A percentile compares a stretch with the other conserved stretches of the same genome.
Conservation (phyloP, 768 basidiomycete genomes). For the Leccinum uliginosum region DNA sequence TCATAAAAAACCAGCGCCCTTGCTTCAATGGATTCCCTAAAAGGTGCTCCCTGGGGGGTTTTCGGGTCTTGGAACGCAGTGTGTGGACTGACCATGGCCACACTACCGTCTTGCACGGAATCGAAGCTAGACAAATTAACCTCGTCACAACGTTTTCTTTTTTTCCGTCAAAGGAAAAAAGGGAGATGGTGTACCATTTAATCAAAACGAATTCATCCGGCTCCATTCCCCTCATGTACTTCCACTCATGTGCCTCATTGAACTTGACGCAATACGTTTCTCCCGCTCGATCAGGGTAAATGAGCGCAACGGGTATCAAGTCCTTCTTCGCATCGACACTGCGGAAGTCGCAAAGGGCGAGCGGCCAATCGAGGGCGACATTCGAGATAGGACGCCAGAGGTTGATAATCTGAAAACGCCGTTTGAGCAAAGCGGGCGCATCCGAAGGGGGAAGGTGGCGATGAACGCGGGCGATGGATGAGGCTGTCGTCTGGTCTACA, state of each 20-base stretch:
- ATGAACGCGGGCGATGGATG: constrained; percentile 38
- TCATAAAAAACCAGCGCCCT: constrained; percentile 31
- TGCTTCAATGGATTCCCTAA: constrained; percentile 34
- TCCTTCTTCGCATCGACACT: neutral
- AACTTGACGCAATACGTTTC: constrained; percentile 39
- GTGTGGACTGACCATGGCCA: constrained; percentile 31
- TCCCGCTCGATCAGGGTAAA: constrained; percentile 31
- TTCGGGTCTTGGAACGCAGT: constrained; percentile 34
- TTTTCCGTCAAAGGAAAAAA: neutral
- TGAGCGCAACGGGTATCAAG: neutral
- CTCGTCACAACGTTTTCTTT: neutral
- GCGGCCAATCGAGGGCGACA: neutral
- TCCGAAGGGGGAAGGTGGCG: constrained; percentile 41
- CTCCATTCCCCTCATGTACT: constrained; percentile 41
- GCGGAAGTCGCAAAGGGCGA: neutral
- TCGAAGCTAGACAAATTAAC: constrained; percentile 23
- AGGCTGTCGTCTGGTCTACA: constrained; percentile 41
- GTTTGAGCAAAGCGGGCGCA: constrained; percentile 35
- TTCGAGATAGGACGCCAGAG: constrained; percentile 50
- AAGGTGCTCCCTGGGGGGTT: constrained; percentile 27
- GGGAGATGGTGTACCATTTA: constrained; percentile 37
- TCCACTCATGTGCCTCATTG: constrained; percentile 41
- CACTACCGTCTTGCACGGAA: constrained; percentile 33
- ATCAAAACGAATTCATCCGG: constrained; percentile 44
- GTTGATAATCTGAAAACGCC: constrained; percentile 51